phyloP scores from a whole-genome alignment of 163 green algal species.

The Volvox carteri region DNA sequence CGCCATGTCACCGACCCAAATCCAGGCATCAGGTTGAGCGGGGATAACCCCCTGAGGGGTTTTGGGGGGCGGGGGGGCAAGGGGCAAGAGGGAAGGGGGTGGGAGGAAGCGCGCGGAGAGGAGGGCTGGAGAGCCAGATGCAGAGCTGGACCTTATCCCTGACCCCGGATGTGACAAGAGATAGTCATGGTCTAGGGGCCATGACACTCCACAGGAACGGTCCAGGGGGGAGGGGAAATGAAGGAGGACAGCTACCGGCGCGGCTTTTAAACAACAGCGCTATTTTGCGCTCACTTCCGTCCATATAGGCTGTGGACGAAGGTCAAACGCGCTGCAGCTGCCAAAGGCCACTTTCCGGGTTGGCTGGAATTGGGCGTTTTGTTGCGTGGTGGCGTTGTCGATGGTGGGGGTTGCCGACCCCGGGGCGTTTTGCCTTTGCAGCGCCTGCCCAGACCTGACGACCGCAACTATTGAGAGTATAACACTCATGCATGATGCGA shows the following conservation, averaged over 20 bases:
- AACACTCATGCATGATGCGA: neutral
- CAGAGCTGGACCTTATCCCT: no score
- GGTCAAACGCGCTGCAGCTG: constrained; percentile 67
- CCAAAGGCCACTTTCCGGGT: constrained; percentile 67
- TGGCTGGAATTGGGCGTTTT: neutral
- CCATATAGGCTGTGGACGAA: constrained; percentile 74
- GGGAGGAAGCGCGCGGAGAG: no score
- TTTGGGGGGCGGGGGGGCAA: no score
- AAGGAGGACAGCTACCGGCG: no score
- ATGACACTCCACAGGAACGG: no score
- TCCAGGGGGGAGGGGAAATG: no score
- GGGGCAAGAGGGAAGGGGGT: no score
- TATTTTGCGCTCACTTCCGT: constrained; percentile 54
- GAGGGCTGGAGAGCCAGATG: no score
- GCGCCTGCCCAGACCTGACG: neutral
- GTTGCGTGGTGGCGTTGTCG: neutral
- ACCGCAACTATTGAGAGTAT: neutral
- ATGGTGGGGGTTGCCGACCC: neutral
- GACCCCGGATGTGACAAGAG: no score
- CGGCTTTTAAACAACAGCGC: no score
- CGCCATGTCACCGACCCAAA: constrained; percentile 76
- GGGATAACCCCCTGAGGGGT: constrained; percentile 44
- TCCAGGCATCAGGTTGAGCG: constrained; percentile 57
- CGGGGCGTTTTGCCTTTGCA: neutral
- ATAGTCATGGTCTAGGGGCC: no score